A percentile compares a stretch with the other conserved stretches of the same genome.
Evolutionary conservation across 768 basidiomycete species (phyloP).

Genomic region (Tulasnella sp.): DNA sequence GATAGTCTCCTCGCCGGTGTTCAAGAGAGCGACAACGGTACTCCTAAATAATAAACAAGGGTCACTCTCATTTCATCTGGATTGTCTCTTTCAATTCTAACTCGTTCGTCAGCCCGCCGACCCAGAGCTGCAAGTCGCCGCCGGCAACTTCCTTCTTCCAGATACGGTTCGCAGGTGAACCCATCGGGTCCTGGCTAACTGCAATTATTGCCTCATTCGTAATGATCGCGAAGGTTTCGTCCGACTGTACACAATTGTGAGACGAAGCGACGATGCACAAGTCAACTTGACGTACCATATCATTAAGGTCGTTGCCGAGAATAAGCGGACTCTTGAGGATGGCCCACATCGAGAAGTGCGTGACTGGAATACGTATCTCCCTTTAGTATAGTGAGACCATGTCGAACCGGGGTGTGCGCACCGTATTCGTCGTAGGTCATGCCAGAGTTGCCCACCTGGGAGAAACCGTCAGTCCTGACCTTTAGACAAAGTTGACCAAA

Average conservation of each 20-base stretch:
- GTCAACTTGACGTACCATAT: slow-evolving; percentile 21
- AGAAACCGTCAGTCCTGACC: neutral
- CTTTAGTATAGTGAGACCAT: neutral
- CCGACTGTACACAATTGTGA: slow-evolving; percentile 18
- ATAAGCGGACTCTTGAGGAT: slow-evolving; percentile 38
- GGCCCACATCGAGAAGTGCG: slow-evolving; percentile 44
- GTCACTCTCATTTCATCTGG: neutral
- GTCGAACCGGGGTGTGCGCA: slow-evolving; percentile 11
- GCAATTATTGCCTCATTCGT: slow-evolving; percentile 30
- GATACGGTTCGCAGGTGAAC: slow-evolving; percentile 25
- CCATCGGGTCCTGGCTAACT: slow-evolving; percentile 26
- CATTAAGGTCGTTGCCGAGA: slow-evolving; percentile 31
- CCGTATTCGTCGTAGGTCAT: slow-evolving; percentile 33
- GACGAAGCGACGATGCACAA: neutral
- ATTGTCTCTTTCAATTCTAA: slow-evolving; percentile 14
- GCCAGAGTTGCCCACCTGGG: slow-evolving; percentile 25
- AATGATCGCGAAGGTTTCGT: slow-evolving; percentile 29
- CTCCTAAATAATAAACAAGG: slow-evolving; percentile 8
- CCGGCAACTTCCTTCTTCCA: slow-evolving; percentile 26
- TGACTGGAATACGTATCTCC: slow-evolving; percentile 20
- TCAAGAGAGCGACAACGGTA: slow-evolving; percentile 28
- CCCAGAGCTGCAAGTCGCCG: slow-evolving; percentile 27
- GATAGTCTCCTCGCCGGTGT: slow-evolving; percentile 25
- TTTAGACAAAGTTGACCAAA: neutral
- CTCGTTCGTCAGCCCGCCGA: slow-evolving; percentile 25